These are phyloP conservation scores for Neofusicoccum umdonicola DNA, from an alignment of 2,329 filamentous ascomycete species.

Conservation along the genomic window DNA sequence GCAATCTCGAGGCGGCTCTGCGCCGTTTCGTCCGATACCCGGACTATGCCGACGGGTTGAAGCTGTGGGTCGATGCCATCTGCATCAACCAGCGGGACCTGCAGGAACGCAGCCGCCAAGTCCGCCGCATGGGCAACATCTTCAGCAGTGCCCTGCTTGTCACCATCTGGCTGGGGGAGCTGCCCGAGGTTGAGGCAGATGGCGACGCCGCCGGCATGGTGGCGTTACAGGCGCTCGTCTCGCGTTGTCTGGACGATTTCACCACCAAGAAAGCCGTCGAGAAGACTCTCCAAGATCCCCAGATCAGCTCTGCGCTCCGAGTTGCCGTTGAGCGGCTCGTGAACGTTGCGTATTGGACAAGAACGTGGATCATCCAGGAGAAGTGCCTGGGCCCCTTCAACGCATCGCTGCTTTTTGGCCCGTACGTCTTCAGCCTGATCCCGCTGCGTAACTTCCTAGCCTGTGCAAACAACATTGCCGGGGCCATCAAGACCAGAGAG, in stretches of 20 bases:
- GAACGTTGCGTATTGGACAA: not conserved
- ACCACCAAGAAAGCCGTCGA: not conserved
- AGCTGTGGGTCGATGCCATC: not conserved
- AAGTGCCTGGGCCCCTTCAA: not conserved
- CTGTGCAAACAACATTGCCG: not conserved
- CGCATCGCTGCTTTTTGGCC: not conserved
- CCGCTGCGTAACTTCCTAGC: not conserved
- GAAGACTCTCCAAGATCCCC: not conserved
- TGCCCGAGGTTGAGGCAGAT: not conserved
- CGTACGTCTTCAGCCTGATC: conserved; percentile 3
- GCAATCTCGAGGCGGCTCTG: conserved; percentile 1
- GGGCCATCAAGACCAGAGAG: not conserved
- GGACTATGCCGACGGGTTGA: not conserved
- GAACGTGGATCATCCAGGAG: conserved; percentile 9
- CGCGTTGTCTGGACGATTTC: not conserved
- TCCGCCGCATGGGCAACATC: conserved; percentile 9
- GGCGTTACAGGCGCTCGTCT: not conserved
- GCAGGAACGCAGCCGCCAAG: not conserved
- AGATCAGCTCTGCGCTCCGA: not conserved
- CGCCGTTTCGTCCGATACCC: not conserved
- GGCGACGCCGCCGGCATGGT: not conserved
- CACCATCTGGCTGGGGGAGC: conserved; percentile 9
- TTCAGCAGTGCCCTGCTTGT: not conserved
- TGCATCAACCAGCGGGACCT: conserved; percentile 9
- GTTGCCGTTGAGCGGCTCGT: not conserved